Conservation (phyloP, 2,329 filamentous ascomycete genomes). For the Alternaria solani region DNA sequence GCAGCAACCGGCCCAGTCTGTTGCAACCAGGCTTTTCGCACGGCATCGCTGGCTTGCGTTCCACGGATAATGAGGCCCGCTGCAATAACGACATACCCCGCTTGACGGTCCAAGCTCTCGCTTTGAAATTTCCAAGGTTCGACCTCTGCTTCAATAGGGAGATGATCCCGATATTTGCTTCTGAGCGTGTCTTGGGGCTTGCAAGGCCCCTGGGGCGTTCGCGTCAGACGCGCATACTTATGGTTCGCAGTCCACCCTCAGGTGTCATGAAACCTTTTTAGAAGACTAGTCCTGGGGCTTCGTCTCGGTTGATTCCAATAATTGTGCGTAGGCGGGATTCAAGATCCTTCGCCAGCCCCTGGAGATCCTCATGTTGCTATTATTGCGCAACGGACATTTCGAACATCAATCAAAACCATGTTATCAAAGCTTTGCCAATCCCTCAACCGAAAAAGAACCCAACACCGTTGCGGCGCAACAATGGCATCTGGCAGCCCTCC, state of each 20-base stretch:
- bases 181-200: constrained; percentile 14
- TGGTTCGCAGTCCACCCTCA: constrained; percentile 12
- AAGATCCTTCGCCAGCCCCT: constrained; percentile 6
- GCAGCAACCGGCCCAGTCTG: constrained; percentile 10
- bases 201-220: constrained; percentile 15
- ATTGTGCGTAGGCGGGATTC: constrained; percentile 1
- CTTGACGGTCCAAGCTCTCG: constrained; percentile 29
- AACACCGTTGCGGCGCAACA: neutral
- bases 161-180: constrained; percentile 25
- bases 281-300: neutral
- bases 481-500: neutral
- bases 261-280: constrained; percentile 13
- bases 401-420: neutral
- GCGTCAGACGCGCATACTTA: constrained; percentile 17
- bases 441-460: neutral
- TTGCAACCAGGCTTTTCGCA: constrained; percentile 21
- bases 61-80: constrained; percentile 28
- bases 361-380: constrained; percentile 4
- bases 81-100: constrained; percentile 35
- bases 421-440: constrained; percentile 1
- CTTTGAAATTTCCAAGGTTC: constrained; percentile 29
- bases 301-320: constrained; percentile 5
- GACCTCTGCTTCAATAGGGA: constrained; percentile 28
- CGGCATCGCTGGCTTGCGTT: constrained; percentile 21
- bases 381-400: constrained; percentile 5